Conservation (phyloP, 371 early-diverging fungal species). For the Lichtheimia ramosa region DNA sequence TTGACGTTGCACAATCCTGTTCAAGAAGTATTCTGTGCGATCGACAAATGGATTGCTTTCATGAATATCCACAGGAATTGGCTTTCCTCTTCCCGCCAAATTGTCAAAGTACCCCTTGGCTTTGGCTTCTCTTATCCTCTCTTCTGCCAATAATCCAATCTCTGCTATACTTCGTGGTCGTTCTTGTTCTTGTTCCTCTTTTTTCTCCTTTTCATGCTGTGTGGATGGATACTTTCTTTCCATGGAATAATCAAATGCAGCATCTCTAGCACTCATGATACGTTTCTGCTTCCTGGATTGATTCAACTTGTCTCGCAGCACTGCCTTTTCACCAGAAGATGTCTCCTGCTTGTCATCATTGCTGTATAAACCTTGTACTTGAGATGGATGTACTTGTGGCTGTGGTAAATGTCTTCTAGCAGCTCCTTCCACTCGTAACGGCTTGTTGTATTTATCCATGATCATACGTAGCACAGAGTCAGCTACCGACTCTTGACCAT, state of each 20-base stretch:
- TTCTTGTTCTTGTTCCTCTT: conserved; percentile 15
- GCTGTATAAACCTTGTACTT: conserved; percentile 8
- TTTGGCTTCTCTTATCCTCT: conserved; percentile 37
- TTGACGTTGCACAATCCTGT: conserved; percentile 50
- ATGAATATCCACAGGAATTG: conserved; percentile 27
- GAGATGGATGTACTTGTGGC: conserved; percentile 14
- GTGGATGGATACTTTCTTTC: conserved; percentile 14
- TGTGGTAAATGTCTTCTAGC: conserved; percentile 28
- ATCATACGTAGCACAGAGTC: conserved; percentile 35
- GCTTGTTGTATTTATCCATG: conserved; percentile 30
- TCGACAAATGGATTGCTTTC: conserved; percentile 44
- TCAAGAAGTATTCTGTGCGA: conserved; percentile 46
- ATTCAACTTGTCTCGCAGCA: conserved; percentile 12
- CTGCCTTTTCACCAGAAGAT: conserved; percentile 18
- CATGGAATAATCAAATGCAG: conserved; percentile 25
- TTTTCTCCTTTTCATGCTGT: conserved; percentile 8
- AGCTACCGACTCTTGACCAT: conserved; percentile 28
- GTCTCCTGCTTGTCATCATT: not conserved
- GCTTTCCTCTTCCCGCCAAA: conserved; percentile 47
- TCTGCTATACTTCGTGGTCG: conserved; percentile 17
- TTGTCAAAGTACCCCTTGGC: conserved; percentile 48
- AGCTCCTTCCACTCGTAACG: conserved; percentile 35
- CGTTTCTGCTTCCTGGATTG: conserved; percentile 21
- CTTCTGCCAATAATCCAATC: conserved; percentile 35
- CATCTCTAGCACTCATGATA: conserved; percentile 21